phyloP scores from a whole-genome alignment of 495 filamentous ascomycete genomes.

The Aspergillus egyptiacus region DNA sequence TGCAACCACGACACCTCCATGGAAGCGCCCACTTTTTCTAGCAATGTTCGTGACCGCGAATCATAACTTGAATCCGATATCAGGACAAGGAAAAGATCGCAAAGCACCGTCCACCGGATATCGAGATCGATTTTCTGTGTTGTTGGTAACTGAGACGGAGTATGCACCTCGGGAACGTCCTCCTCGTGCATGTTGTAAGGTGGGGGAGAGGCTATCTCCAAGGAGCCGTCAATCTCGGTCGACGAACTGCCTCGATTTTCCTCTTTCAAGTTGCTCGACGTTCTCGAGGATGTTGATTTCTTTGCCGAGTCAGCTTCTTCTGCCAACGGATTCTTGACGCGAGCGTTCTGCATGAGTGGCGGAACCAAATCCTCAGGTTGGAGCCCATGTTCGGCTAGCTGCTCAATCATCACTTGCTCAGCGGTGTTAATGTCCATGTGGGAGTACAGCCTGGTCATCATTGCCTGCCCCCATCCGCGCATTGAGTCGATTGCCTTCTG shows the following conservation, averaged over 20 bases:
- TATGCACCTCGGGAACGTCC: slow-evolving; percentile 67
- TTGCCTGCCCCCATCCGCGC: slow-evolving; percentile 95
- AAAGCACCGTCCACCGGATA: slow-evolving; percentile 94
- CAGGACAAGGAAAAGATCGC: slow-evolving; percentile 89
- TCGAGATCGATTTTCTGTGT: slow-evolving; percentile 90
- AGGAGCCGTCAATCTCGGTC: slow-evolving; percentile 25
- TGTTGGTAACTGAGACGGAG: slow-evolving; percentile 71
- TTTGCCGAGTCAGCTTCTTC: slow-evolving; percentile 30
- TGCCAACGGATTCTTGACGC: slow-evolving; percentile 90
- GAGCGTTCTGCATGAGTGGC: slow-evolving; percentile 83
- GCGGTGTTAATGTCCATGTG: slow-evolving; percentile 90
- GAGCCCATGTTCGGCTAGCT: slow-evolving; percentile 87
- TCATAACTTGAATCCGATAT: slow-evolving; percentile 96
- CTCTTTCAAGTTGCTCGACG: slow-evolving; percentile 26
- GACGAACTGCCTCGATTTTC: slow-evolving; percentile 25
- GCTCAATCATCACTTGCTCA: slow-evolving; percentile 99
- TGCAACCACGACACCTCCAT: slow-evolving; percentile 85
- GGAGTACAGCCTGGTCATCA: slow-evolving; percentile 86
- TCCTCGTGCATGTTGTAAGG: slow-evolving; percentile 67
- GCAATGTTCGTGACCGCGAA: slow-evolving; percentile 73
- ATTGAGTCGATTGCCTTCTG: slow-evolving; percentile 64
- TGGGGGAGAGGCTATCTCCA: slow-evolving; percentile 52
- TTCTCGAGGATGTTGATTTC: slow-evolving; percentile 25
- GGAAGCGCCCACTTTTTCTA: slow-evolving; percentile 75
- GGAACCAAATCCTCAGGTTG: slow-evolving; percentile 74